Conservation (phyloP, 1,139 yeast species). For the Cylindricascospora bacillispora region DNA sequence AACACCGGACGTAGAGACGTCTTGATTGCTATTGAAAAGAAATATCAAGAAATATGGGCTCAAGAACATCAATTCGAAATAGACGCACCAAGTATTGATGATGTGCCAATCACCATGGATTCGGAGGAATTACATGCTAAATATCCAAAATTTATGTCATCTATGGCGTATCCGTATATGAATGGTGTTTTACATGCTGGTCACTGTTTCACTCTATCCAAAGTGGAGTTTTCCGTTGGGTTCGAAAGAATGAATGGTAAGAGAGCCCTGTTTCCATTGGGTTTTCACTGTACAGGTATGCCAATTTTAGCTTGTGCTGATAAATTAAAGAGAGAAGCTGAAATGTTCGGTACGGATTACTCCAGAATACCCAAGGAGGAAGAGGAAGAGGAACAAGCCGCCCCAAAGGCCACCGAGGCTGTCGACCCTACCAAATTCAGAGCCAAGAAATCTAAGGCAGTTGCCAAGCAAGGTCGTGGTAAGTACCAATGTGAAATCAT, state of each 20-base stretch:
- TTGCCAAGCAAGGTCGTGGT: constrained; percentile 84
- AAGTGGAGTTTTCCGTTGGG: constrained; percentile 87
- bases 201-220: constrained; percentile 89
- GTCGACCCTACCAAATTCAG: constrained; percentile 83
- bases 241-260: constrained; percentile 93
- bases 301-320: constrained; percentile 97
- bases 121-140: constrained; percentile 60
- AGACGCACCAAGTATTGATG: constrained; percentile 71
- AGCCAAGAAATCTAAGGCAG: constrained; percentile 87
- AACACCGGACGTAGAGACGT: constrained; percentile 88
- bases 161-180: constrained; percentile 99
- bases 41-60: constrained; percentile 78
- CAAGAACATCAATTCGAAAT: constrained; percentile 76
- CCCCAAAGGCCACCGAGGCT: constrained; percentile 30
- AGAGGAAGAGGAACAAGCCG: constrained; percentile 34
- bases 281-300: constrained; percentile 99
- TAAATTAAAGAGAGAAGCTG: constrained; percentile 84
- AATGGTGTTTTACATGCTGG: constrained; percentile 98
- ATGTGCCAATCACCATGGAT: constrained; percentile 41
- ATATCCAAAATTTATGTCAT: constrained; percentile 78
- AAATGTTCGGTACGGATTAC: constrained; percentile 77
- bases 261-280: constrained; percentile 87
- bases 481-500: constrained; percentile 93
- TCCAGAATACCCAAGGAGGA: constrained; percentile 47
- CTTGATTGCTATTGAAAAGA: constrained; percentile 77